Evolutionary conservation across 2,329 filamentous ascomycete species (phyloP), one percentile per base, ranked within the genome.

Genomic region (Thyridium curvatum): DNA sequence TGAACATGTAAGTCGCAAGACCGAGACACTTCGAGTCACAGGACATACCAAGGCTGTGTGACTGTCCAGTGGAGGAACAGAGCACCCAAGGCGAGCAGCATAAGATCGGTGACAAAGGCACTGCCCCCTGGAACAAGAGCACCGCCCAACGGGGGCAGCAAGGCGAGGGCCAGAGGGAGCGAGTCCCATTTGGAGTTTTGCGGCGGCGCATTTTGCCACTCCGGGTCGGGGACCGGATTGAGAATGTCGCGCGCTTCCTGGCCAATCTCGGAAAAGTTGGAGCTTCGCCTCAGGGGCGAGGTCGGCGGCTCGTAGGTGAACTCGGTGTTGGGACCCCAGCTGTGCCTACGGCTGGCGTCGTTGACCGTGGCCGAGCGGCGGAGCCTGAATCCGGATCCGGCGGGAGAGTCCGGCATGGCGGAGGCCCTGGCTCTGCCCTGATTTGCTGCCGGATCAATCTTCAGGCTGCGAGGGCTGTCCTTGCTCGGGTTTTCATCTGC

Each of bases 1-100:
- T 82, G 41, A 46, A 40, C 14, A 37, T 30, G 12, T 16, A 12
- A 26, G 16, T 21, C 30, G 15, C 15, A 17, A n/a, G n/a, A n/a
- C n/a, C n/a, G n/a, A n/a, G n/a, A n/a, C n/a, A n/a, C n/a, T n/a
- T n/a, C n/a, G n/a, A n/a, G n/a, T n/a, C 18, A 5, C 38, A 14
- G 38, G 32, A 50, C 74, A 56, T 67, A 90, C 90, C 91, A 97
- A 50, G 91, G 91, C 48, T 93, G 71, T 40, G 87, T 83, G 32
- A 96, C 84, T 35, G 86, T 90, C 87, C 89, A 96, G 57, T 95
- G 90, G 45, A 97, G 68, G 53, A 96, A 94, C 33, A 96, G 74
- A 4, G 84, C 86, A 3, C 86, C 86, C 44, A 97, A 62, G 3
- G 76, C 79, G 26, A 97, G 65, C 28, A 97, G 69, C 51, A 93